A percentile compares a stretch with the other conserved stretches of the same genome.
Conservation (phyloP, 176 grass and related monocot genomes). For the Eleusine coracana region DNA sequence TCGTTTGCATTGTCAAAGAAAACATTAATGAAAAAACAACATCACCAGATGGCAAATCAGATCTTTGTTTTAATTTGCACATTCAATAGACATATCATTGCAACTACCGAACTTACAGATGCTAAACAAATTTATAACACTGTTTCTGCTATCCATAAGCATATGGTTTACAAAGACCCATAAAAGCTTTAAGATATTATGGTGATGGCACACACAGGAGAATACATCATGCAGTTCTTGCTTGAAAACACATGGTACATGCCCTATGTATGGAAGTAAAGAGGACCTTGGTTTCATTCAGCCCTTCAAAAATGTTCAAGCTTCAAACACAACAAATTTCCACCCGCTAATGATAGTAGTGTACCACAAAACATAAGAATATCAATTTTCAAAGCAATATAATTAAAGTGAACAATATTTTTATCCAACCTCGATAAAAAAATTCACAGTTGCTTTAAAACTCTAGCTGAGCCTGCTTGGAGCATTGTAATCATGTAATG, state of each 20-base stretch:
- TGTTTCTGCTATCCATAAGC: not conserved
- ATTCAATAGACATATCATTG: not conserved
- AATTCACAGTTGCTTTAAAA: not conserved
- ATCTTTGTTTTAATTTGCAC: no score
- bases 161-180: not conserved
- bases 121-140: not conserved
- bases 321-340: not conserved
- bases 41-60: not conserved
- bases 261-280: not conserved
- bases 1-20: conserved; percentile 9
- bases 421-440: not conserved
- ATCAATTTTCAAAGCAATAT: not conserved
- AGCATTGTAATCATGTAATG: not conserved
- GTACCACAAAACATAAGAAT: not conserved
- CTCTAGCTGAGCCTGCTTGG: not conserved
- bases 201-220: not conserved
- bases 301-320: not conserved
- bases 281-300: not conserved
- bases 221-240: not conserved
- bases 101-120: not conserved
- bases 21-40: not conserved
- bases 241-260: not conserved
- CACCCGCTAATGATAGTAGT: not conserved
- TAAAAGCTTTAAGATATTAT: not conserved
- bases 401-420: not conserved